Conservation (phyloP, 2,329 filamentous ascomycete species). For the Epichloe sibirici region DNA sequence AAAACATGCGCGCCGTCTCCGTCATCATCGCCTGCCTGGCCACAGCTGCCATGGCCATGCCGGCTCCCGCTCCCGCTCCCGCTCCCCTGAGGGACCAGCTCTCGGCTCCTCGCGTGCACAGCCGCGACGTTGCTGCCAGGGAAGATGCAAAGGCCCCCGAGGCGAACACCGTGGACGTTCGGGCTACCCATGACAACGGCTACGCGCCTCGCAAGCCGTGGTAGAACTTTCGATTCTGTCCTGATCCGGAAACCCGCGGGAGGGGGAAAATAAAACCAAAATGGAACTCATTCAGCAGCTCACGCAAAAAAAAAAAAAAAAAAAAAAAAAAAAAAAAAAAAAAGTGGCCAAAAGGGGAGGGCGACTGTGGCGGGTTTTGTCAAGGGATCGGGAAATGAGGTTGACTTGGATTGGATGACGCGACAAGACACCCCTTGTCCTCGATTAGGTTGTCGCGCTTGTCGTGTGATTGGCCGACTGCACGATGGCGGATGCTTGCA, state of each 20-base stretch:
- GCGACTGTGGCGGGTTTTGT: too few species aligned
- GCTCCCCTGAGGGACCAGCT: slow-evolving; percentile 3
- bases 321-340: too few species aligned
- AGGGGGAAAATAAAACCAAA: background rate
- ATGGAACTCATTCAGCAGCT: background rate
- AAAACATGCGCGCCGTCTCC: slow-evolving; percentile 2
- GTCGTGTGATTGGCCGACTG: background rate
- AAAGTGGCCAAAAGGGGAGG: too few species aligned
- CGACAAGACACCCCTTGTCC: background rate
- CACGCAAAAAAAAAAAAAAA: background rate
- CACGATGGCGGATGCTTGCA: background rate
- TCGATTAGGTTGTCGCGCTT: background rate
- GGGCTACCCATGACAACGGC: slow-evolving; percentile 1
- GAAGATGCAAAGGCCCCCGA: background rate
- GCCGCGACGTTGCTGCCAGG: background rate
- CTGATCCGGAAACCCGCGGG: background rate
- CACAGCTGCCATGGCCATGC: background rate
- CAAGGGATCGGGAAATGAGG: slow-evolving; percentile 1
- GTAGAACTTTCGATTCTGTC: background rate
- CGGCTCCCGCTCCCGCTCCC: background rate
- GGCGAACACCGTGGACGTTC: background rate
- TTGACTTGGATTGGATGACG: background rate
- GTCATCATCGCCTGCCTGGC: slow-evolving; percentile 4
- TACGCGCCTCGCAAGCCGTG: background rate
- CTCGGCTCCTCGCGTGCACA: background rate